A percentile compares a stretch with the other conserved stretches of the same genome.
phyloP scores from a whole-genome alignment of 768 basidiomycete species.

The Rhizopogon rudus region DNA sequence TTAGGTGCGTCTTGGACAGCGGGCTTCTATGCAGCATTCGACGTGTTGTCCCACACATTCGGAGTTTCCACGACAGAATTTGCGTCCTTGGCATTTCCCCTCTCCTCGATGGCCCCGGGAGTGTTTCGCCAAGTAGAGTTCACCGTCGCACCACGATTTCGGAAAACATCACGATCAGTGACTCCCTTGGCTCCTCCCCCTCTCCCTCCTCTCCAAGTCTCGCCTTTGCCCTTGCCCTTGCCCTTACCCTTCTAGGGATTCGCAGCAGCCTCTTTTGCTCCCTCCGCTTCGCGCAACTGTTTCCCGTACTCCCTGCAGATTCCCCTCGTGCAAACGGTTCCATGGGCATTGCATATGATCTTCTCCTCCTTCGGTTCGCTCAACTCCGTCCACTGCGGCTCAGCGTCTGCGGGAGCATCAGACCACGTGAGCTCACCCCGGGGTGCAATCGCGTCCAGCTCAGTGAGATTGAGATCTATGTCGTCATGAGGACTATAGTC shows the following conservation, averaged over 20 bases:
- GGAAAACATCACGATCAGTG: conserved; percentile 9
- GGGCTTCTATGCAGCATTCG: not conserved
- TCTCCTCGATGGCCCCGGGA: conserved; percentile 21
- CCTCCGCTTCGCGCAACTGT: conserved; percentile 15
- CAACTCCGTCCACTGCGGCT: conserved; percentile 14
- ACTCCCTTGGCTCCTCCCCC: not conserved
- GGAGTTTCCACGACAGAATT: not conserved
- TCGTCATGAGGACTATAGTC: conserved; percentile 1
- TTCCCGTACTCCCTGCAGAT: conserved; percentile 30
- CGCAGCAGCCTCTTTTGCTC: conserved; percentile 9
- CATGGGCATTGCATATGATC: conserved; percentile 26
- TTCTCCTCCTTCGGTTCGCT: conserved; percentile 2
- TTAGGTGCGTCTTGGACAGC: conserved; percentile 7
- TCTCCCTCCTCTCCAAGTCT: not conserved
- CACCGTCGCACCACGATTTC: conserved; percentile 25
- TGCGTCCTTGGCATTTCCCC: conserved; percentile 12
- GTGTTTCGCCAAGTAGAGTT: conserved; percentile 26
- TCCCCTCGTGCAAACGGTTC: conserved; percentile 30
- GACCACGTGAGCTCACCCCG: conserved; percentile 14
- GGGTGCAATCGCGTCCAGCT: conserved; percentile 22
- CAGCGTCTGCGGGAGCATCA: conserved; percentile 16
- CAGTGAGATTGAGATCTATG: conserved; percentile 10
- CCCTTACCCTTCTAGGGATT: conserved; percentile 11
- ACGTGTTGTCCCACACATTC: conserved; percentile 18
- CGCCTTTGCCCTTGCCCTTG: conserved; percentile 4